Evolutionary conservation across 352 stramenopile genomes (phyloP), one percentile per base, ranked within the genome.

Genomic region (Pythium brachiatum): DNA sequence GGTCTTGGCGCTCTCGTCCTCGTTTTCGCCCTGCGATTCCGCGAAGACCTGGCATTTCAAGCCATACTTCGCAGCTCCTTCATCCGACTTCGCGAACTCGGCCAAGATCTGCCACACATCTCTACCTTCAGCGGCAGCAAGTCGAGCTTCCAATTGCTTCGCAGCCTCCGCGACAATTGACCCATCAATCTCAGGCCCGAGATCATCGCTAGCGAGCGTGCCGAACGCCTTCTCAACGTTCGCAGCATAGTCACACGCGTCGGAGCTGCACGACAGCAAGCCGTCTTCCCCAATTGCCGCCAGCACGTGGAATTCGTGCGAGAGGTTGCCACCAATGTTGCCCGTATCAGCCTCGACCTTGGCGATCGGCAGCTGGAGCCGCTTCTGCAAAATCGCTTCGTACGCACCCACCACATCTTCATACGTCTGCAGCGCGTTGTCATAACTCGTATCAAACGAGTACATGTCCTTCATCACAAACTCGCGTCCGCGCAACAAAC

Each of bases 381-480:
- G 79, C 27, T 73, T 69, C 25, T 73, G 62, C 32, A 97, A 66
- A 31, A 97, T 94, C 7, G 72, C 46, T 21, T 94, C 75, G 66
- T 97, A 97, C 16, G 88, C 88, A 41, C 59, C 26, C 25, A 82
- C 83, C n/a, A 96, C 86, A 29, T 89, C 75, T 16, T 88, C 62
- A 43, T 97, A 97, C 20, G 85, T 95, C 64, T 76, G 50, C 20
- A 89, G 57, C 3, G 86, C 83, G 16, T 65, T 63, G 0, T 79
- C 76, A 38, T 81, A 86, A 62, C 69, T 84, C 47, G 70, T 69
- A 57, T 97, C 88, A 55, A 96, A 96, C 29, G 85, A 91, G 69
- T 97, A 97, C 74, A 95, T 89, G 74, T 97, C 89, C 73, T 96
- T 97, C 89, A 97, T 97, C 53, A 96, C 51, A 51, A 97, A 97